Evolutionary conservation across 345 rosid species (phyloP).

Genomic region (Passiflora organensis): DNA sequence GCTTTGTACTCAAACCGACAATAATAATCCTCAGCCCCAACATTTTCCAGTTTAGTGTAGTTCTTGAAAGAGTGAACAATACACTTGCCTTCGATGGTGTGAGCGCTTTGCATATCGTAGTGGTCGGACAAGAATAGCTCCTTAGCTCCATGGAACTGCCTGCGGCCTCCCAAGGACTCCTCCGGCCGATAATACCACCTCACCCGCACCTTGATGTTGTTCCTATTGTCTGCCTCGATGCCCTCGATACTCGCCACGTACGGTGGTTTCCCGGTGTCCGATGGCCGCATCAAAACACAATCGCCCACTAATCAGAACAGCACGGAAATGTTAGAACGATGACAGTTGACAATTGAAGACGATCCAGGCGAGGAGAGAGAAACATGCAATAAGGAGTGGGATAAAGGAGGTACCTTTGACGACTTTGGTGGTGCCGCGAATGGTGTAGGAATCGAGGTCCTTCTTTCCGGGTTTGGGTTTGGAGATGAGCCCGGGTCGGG

Average conservation of each 20-base stretch:
- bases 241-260: conserved; percentile 79
- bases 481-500: conserved; percentile 56
- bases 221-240: conserved; percentile 64
- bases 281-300: conserved; percentile 83
- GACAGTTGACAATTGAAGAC: conserved; percentile 6
- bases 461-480: conserved; percentile 43
- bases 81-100: conserved; percentile 82
- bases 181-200: conserved; percentile 91
- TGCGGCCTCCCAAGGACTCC: conserved; percentile 77
- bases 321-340: conserved; percentile 3
- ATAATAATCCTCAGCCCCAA: conserved; percentile 76
- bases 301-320: conserved; percentile 48
- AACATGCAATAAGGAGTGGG: neutral
- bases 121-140: conserved; percentile 92
- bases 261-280: conserved; percentile 62
- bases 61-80: conserved; percentile 69
- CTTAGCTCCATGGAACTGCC: conserved; percentile 85
- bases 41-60: conserved; percentile 71
- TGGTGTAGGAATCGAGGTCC: conserved; percentile 57
- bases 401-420: conserved; percentile 39
- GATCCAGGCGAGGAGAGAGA: neutral
- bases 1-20: conserved; percentile 85
- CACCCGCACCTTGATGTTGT: conserved; percentile 63
- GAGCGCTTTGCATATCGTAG: conserved; percentile 68
- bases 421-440: conserved; percentile 62